Evolutionary conservation across 1,139 yeast species (phyloP), one percentile per base, ranked within the genome.

Genomic region (Zygoascus hellenicus): DNA sequence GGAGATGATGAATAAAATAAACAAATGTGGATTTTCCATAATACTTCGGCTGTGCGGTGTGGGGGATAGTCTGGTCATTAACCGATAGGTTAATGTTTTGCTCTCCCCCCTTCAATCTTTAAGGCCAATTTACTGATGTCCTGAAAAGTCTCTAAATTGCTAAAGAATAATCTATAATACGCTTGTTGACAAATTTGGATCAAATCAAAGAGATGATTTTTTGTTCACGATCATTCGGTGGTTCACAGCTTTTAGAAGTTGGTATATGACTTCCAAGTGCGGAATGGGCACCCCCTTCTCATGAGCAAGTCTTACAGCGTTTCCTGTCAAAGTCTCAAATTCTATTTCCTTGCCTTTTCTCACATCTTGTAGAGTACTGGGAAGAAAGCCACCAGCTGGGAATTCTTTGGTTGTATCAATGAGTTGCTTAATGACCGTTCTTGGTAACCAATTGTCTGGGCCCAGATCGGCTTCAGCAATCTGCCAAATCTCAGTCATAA

Each of bases 311-410:
- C 49, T 36, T 13, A 57, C 46, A n/a, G 53, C 48, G 43, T 57
- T 57, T 2, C 60, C 60, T 36, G 52, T 46, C 14, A 57, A 45
- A 3, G 56, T 58, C 38, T 55, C 58, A 33, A 49, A 45, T 39
- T 57, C 60, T 39, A 57, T 46, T 16, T 46, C 51, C 9, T 48
- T 49, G 11, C 60, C 60, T 29, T 52, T 50, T 26, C 60, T 42
- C 13, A 55, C 60, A 38, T 57, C 60, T 46, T 57, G 60, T 11
- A 57, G 46, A 5, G 59, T 55, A 34, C 58, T 53, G 5, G 60
- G 59, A 22, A 57, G 45, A 38, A 57, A 57, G 13, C 51, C 51
- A 11, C 35, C 43, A 14, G 49, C 43, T 9, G 44, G 45, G 5
- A 16, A 22, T 5, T 35, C 43, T 22, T 26, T 47, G 15, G 60